Percentiles rank a stretch among this genome's conserved stretches.
Conservation (phyloP, 2,329 filamentous ascomycete genomes). For the Pestalotiopsis sp. region DNA sequence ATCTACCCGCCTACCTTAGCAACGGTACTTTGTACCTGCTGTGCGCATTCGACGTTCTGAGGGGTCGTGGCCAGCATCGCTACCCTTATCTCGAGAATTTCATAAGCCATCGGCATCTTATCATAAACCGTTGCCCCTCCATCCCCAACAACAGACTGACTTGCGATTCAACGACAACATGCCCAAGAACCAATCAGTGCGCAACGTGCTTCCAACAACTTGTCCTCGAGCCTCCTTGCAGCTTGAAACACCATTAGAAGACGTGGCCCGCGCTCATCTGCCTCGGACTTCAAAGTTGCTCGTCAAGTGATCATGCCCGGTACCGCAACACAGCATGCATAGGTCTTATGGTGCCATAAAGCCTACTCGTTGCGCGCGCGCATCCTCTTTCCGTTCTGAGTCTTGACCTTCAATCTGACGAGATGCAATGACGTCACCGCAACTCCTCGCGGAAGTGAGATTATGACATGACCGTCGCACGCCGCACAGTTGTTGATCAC, state of each 20-base stretch:
- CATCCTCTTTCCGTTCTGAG: background rate
- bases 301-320: background rate
- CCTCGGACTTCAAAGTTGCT: background rate
- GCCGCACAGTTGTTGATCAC: too few species aligned
- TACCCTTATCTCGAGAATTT: background rate
- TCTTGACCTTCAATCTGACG: background rate
- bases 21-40: too few species aligned
- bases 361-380: background rate
- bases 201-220: constrained; percentile 9
- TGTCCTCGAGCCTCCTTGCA: background rate
- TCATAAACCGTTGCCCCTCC: background rate
- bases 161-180: background rate
- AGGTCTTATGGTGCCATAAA: background rate
- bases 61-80: background rate
- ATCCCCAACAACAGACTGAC: background rate
- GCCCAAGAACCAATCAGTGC: constrained; percentile 8
- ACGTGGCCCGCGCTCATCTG: background rate
- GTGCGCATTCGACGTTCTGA: background rate
- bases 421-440: background rate
- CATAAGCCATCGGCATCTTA: background rate
- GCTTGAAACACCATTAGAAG: background rate
- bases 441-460: background rate
- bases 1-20: too few species aligned
- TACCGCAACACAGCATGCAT: background rate
- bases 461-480: too few species aligned